These are phyloP conservation scores for Solanum hybrid DNA, from an alignment of 305 asterid genomes.

Conservation along the genomic window DNA sequence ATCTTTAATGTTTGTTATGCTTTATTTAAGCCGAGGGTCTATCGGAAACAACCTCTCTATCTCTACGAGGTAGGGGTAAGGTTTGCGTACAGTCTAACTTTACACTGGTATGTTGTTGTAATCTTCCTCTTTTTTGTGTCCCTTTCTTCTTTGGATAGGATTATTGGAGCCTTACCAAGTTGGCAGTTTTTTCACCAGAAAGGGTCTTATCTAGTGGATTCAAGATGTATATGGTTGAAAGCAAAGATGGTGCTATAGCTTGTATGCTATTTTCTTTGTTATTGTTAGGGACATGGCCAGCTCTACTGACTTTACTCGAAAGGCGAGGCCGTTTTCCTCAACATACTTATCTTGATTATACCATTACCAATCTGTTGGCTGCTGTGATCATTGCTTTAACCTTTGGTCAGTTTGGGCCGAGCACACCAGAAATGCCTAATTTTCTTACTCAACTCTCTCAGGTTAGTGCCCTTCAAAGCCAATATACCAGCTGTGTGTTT, in stretches of 20 bases:
- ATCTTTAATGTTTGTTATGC: background rate
- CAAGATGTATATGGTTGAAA: constrained; percentile 67
- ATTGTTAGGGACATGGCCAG: constrained; percentile 56
- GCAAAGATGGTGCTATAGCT: constrained; percentile 44
- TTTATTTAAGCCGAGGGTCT: background rate
- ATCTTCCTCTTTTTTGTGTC: background rate
- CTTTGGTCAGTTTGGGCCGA: constrained; percentile 61
- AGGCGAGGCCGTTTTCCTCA: constrained; percentile 49
- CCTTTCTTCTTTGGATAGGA: constrained; percentile 22
- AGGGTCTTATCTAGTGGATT: constrained; percentile 10
- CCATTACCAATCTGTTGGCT: constrained; percentile 71
- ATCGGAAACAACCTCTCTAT: background rate
- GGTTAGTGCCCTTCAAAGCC: constrained; percentile 23
- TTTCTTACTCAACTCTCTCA: constrained; percentile 71
- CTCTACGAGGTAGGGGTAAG: background rate
- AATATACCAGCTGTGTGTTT: background rate
- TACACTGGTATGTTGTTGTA: background rate
- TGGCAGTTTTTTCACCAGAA: constrained; percentile 11
- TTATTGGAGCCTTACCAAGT: constrained; percentile 16
- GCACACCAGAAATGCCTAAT: constrained; percentile 50
- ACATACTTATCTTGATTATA: constrained; percentile 83
- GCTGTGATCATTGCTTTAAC: constrained; percentile 80
- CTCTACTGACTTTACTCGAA: constrained; percentile 33
- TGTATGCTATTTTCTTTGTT: constrained; percentile 37
- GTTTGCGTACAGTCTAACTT: background rate